A percentile compares a stretch with the other conserved stretches of the same genome.
These are phyloP conservation scores for Taphrina populina DNA, from an alignment of 1,139 yeast species.

Conservation along the genomic window DNA sequence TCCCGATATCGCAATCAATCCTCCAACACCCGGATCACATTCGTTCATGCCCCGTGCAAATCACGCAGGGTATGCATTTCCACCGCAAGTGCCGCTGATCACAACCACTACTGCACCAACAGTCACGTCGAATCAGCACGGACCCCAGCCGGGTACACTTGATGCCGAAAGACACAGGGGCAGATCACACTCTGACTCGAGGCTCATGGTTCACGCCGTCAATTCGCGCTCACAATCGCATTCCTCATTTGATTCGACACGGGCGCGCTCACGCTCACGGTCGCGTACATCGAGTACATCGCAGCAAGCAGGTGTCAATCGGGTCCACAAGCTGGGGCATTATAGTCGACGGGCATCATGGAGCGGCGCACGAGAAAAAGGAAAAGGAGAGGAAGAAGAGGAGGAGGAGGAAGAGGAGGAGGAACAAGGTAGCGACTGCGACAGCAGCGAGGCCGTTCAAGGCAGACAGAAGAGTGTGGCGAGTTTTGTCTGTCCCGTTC, in stretches of 20 bases:
- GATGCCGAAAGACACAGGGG: constrained; percentile 1
- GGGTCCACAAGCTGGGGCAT: constrained; percentile 3
- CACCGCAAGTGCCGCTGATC: constrained; percentile 17
- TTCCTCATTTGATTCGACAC: neutral
- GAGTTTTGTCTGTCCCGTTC: constrained; percentile 70
- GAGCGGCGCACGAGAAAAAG: constrained; percentile 11
- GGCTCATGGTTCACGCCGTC: constrained; percentile 5
- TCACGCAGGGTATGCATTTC: constrained; percentile 2
- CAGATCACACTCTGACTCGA: constrained; percentile 9
- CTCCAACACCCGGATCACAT: constrained; percentile 19
- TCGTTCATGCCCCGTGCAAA: neutral
- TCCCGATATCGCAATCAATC: constrained; percentile 27
- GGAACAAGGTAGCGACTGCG: neutral
- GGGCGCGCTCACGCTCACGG: constrained; percentile 3
- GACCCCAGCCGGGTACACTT: neutral
- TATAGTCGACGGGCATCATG: constrained; percentile 18
- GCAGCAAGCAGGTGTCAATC: neutral
- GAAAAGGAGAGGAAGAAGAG: constrained; percentile 6
- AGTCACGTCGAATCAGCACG: neutral
- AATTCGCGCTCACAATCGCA: neutral
- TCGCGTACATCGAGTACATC: neutral
- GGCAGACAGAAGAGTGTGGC: constrained; percentile 75
- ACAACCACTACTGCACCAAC: constrained; percentile 21
- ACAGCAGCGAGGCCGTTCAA: constrained; percentile 38
- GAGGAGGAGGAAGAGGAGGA: constrained; percentile 1